Percentiles rank a stretch among this genome's conserved stretches.
These are phyloP conservation scores for Amoeboradix gromovi DNA, from an alignment of 371 early-diverging fungal genomes.

Conservation along the genomic window DNA sequence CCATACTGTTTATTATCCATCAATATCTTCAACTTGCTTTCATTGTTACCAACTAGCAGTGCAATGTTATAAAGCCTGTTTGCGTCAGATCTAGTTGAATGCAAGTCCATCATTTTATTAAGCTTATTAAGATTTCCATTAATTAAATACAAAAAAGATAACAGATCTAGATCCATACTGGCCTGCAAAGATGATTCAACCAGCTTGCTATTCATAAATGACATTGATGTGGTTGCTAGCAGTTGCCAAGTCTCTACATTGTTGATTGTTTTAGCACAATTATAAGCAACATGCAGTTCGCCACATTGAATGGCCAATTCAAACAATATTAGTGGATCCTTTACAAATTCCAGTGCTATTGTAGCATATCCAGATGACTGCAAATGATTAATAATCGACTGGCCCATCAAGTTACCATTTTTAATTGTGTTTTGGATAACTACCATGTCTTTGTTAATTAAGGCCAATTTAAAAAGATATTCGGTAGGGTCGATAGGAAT, in stretches of 20 bases:
- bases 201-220: constrained; percentile 48
- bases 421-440: constrained; percentile 76
- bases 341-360: constrained; percentile 89
- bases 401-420: constrained; percentile 79
- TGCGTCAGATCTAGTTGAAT: constrained; percentile 41
- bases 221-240: constrained; percentile 51
- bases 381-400: constrained; percentile 86
- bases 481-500: constrained; percentile 85
- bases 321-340: constrained; percentile 71
- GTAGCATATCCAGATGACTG: constrained; percentile 93
- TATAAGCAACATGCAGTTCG: constrained; percentile 64
- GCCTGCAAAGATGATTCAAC: constrained; percentile 68
- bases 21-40: constrained; percentile 45
- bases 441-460: constrained; percentile 57
- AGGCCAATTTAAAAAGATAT: constrained; percentile 80
- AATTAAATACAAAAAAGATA: constrained; percentile 68
- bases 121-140: constrained; percentile 63
- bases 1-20: constrained; percentile 53
- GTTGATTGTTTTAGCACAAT: constrained; percentile 58
- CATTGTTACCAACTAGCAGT: constrained; percentile 51
- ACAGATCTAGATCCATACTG: constrained; percentile 49
- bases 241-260: constrained; percentile 57
- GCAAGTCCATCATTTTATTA: constrained; percentile 63
- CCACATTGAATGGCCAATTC: constrained; percentile 86
- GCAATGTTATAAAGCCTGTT: constrained; percentile 66